These are phyloP conservation scores for Trebouxiophyceae sp. DNA, from an alignment of 163 green algal species.

Conservation along the genomic window DNA sequence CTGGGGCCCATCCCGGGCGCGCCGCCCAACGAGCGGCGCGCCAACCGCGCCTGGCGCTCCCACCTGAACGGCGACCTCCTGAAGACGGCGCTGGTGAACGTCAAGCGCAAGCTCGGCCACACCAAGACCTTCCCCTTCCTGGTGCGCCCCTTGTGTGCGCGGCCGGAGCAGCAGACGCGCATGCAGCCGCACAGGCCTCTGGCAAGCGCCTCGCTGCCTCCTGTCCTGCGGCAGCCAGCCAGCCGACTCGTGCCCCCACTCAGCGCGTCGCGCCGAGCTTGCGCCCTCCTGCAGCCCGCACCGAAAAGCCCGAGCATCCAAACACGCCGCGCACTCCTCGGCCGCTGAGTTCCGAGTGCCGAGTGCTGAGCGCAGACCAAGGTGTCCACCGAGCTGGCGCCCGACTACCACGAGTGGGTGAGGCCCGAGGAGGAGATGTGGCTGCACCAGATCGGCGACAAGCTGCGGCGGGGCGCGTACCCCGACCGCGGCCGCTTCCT, in stretches of 20 bases:
- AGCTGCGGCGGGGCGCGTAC: slow-evolving; percentile 3
- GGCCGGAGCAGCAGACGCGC: neutral
- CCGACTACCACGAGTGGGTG: slow-evolving; percentile 15
- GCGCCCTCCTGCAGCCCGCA: no score
- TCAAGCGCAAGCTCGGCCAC: neutral
- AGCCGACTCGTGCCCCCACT: neutral
- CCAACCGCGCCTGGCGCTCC: neutral
- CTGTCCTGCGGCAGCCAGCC: neutral
- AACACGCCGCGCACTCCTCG: no score
- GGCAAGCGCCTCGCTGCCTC: neutral
- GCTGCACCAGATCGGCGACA: slow-evolving; percentile 11
- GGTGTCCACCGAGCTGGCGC: slow-evolving; percentile 4
- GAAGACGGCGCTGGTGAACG: neutral
- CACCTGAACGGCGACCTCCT: neutral
- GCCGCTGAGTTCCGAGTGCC: no score
- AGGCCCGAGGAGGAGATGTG: slow-evolving; percentile 20
- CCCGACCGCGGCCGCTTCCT: slow-evolving; percentile 9
- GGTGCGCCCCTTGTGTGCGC: neutral
- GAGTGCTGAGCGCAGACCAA: neutral
- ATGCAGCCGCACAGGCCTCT: neutral
- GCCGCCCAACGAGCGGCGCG: neutral
- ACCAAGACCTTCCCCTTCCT: neutral
- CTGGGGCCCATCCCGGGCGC: no score
- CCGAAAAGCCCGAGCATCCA: no score
- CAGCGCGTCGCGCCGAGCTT: no score